phyloP scores from a whole-genome alignment of 805 yeast genomes.

The Hyphopichia homilentoma region DNA sequence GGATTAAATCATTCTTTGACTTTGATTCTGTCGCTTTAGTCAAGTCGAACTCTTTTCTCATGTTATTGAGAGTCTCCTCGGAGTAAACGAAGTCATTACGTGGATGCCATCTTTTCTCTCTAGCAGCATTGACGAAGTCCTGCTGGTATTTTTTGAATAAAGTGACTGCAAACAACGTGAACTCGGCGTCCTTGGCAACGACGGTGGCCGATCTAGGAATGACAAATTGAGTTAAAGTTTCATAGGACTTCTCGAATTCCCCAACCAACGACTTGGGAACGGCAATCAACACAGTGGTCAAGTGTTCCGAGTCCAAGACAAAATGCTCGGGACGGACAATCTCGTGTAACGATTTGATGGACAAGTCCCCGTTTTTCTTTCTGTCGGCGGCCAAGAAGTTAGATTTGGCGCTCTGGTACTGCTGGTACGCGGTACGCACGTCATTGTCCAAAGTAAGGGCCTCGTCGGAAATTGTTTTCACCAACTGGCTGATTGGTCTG shows the following conservation, averaged over 20 bases:
- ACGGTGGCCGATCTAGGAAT: conserved; percentile 85
- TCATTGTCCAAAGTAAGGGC: conserved; percentile 82
- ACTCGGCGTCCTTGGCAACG: conserved; percentile 73
- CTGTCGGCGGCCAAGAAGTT: conserved; percentile 85
- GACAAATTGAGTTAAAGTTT: conserved; percentile 71
- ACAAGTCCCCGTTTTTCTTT: conserved; percentile 88
- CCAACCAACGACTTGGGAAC: conserved; percentile 67
- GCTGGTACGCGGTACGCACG: conserved; percentile 68
- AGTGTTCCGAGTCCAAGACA: conserved; percentile 80
- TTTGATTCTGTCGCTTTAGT: conserved; percentile 73
- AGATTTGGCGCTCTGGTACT: conserved; percentile 78
- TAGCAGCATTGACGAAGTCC: conserved; percentile 63
- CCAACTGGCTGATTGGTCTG: conserved; percentile 74
- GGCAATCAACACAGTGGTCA: conserved; percentile 81
- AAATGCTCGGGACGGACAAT: conserved; percentile 81
- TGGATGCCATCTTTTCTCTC: conserved; percentile 89
- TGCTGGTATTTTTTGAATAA: conserved; percentile 76
- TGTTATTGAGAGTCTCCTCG: conserved; percentile 65
- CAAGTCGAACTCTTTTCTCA: conserved; percentile 74
- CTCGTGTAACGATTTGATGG: conserved; percentile 87
- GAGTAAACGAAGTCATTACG: conserved; percentile 83
- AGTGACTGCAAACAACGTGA: conserved; percentile 68
- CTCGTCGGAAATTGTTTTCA: conserved; percentile 66
- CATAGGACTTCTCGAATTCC: conserved; percentile 69
- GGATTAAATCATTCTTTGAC: conserved; percentile 69